phyloP scores from a whole-genome alignment of 2,329 filamentous ascomycete species.

The Aspergillus neotritici region DNA sequence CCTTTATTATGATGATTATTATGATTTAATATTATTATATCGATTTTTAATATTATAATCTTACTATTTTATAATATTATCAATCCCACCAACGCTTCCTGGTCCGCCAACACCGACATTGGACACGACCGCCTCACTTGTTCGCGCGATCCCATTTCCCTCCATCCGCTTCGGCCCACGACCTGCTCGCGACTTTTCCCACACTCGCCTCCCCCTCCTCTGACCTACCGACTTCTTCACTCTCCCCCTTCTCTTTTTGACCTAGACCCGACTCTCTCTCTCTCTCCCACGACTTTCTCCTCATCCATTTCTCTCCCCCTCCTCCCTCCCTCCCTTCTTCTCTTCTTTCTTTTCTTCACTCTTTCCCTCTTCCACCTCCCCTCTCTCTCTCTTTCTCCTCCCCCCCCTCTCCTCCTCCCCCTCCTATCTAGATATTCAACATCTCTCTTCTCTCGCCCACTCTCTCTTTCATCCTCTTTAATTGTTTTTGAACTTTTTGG shows the following conservation, averaged over 20 bases:
- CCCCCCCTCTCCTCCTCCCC: slow-evolving; percentile 3
- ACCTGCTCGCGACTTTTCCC: slow-evolving; percentile 14
- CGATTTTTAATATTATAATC: no score
- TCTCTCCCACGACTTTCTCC: slow-evolving; percentile 13
- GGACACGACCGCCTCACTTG: slow-evolving; percentile 22
- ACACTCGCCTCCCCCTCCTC: slow-evolving; percentile 12
- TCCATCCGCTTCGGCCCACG: slow-evolving; percentile 20
- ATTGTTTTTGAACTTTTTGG: slow-evolving; percentile 6
- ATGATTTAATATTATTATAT: no score
- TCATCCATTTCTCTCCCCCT: slow-evolving; percentile 15
- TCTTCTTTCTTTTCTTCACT: slow-evolving; percentile 13
- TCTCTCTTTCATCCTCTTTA: slow-evolving; percentile 20
- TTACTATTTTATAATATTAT: no score
- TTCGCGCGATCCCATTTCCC: slow-evolving; percentile 19
- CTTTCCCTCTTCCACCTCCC: slow-evolving; percentile 11
- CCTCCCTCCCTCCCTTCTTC: slow-evolving; percentile 10
- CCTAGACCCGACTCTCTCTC: slow-evolving; percentile 14
- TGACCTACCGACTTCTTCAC: no score
- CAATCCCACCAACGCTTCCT: slow-evolving; percentile 12
- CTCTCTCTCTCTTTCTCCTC: slow-evolving; percentile 12
- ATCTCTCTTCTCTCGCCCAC: slow-evolving; percentile 19
- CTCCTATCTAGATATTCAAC: slow-evolving; percentile 13
- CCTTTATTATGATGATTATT: no score
- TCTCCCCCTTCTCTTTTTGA: slow-evolving; percentile 15
- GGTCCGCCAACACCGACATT: slow-evolving; percentile 14